A percentile compares a stretch with the other conserved stretches of the same genome.
These are phyloP conservation scores for Coemansia sp. DNA, from an alignment of 192 early-diverging fungal genomes.

Conservation along the genomic window DNA sequence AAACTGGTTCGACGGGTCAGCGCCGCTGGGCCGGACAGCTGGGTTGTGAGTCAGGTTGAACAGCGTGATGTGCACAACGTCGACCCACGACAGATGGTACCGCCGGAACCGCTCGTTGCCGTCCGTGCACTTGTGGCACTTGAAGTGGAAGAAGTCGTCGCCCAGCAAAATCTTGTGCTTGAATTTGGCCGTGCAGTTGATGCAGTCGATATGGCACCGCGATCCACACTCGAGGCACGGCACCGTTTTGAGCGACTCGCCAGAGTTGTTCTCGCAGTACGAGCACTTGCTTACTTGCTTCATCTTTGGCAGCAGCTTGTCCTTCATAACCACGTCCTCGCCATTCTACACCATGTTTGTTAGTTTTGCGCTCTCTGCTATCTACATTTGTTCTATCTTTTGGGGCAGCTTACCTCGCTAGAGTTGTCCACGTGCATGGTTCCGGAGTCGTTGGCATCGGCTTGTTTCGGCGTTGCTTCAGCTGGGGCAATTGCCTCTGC, in stretches of 20 bases:
- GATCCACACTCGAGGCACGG: conserved; percentile 53
- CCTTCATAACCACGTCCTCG: conserved; percentile 54
- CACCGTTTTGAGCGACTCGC: conserved; percentile 55
- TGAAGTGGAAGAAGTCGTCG: conserved; percentile 70
- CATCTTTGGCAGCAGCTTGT: conserved; percentile 51
- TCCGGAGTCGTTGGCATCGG: conserved; percentile 19
- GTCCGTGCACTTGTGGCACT: conserved; percentile 58
- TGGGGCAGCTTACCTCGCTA: conserved; percentile 37
- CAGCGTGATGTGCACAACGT: conserved; percentile 67
- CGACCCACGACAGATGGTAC: conserved; percentile 61
- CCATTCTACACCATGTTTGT: conserved; percentile 20
- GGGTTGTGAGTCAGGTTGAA: conserved; percentile 62
- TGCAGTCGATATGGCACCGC: conserved; percentile 61
- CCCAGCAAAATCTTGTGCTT: conserved; percentile 60
- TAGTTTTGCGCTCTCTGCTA: background rate
- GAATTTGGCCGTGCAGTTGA: conserved; percentile 57
- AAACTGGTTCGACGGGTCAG: conserved; percentile 43
- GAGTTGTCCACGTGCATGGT: conserved; percentile 42
- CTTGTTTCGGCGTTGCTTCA: conserved; percentile 9
- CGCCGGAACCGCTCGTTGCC: conserved; percentile 61
- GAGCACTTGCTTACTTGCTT: conserved; percentile 56
- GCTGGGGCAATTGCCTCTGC: conserved; percentile 10
- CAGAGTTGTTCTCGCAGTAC: conserved; percentile 54
- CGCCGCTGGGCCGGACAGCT: conserved; percentile 22
- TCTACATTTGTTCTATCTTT: background rate